Percentiles rank a stretch among this genome's conserved stretches.
phyloP scores from a whole-genome alignment of 2,329 filamentous ascomycete genomes.

The Colletotrichum spinosum region DNA sequence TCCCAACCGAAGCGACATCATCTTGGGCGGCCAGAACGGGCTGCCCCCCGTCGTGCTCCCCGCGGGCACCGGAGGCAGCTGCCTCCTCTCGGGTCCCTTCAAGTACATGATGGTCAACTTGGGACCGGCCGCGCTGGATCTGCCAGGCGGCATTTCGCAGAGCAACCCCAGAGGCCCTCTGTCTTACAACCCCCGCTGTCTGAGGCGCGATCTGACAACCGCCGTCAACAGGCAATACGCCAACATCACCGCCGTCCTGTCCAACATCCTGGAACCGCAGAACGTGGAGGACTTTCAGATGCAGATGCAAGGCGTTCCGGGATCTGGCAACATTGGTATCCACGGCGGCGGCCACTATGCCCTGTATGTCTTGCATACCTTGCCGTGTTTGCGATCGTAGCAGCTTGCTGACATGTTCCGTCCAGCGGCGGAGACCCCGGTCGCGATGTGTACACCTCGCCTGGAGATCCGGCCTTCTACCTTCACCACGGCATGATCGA shows the following conservation, averaged over 20 bases:
- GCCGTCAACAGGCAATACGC: conserved; percentile 41
- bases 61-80: conserved; percentile 66
- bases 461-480: conserved; percentile 51
- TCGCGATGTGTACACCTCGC: conserved; percentile 52
- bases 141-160: conserved; percentile 42
- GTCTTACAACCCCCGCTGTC: conserved; percentile 56
- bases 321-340: conserved; percentile 44
- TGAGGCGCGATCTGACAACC: conserved; percentile 51
- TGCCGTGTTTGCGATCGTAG: rapidly evolving
- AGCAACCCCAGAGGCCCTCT: conserved; percentile 42
- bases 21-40: conserved; percentile 43
- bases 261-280: conserved; percentile 50
- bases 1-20: conserved; percentile 39
- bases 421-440: conserved; percentile 51
- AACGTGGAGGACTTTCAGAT: conserved; percentile 57
- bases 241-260: conserved; percentile 45
- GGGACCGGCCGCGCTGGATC: conserved; percentile 49
- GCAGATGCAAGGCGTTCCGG: conserved; percentile 54
- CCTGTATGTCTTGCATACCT: neutral
- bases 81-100: conserved; percentile 64
- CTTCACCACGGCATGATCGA: conserved; percentile 47
- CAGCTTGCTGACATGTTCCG: too few species aligned
- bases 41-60: conserved; percentile 49
- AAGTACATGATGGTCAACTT: conserved; percentile 54
- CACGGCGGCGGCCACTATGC: conserved; percentile 35